Evolutionary conservation across 306 rosid genomes (phyloP).

Genomic region (Fragaria ananassa): DNA sequence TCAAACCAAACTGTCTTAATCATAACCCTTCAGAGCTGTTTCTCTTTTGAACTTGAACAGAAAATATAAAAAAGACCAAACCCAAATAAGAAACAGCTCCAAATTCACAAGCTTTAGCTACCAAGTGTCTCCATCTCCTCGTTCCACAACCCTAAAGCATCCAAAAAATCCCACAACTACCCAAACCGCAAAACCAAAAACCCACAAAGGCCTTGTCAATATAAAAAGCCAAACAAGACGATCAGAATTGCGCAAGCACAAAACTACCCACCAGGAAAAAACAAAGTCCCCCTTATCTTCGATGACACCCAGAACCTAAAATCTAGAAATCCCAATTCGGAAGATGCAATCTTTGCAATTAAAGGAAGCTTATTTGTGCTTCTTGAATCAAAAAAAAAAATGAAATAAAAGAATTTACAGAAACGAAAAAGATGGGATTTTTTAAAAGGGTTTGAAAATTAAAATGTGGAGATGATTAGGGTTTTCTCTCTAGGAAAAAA

Average conservation of each 20-base stretch:
- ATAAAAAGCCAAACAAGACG: slow-evolving; percentile 16
- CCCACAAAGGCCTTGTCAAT: slow-evolving; percentile 18
- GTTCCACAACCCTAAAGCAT: slow-evolving; percentile 31
- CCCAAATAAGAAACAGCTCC: slow-evolving; percentile 45
- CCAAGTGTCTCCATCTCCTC: slow-evolving; percentile 50
- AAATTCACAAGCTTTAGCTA: slow-evolving; percentile 32
- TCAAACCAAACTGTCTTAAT: slow-evolving; percentile 52
- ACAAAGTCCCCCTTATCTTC: slow-evolving; percentile 21
- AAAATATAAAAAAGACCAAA: background rate
- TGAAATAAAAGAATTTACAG: slow-evolving; percentile 20
- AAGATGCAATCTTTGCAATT: slow-evolving; percentile 4
- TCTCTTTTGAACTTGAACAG: slow-evolving; percentile 34
- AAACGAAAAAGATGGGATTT: slow-evolving; percentile 5
- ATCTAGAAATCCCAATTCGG: slow-evolving; percentile 8
- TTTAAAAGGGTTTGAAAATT: slow-evolving; percentile 18
- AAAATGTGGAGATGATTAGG: slow-evolving; percentile 23
- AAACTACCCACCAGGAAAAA: slow-evolving; percentile 20
- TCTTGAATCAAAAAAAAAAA: slow-evolving; percentile 4
- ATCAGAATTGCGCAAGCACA: slow-evolving; percentile 15
- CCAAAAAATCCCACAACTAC: slow-evolving; percentile 40
- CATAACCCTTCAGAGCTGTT: slow-evolving; percentile 57
- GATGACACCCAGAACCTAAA: slow-evolving; percentile 30
- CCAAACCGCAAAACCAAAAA: slow-evolving; percentile 21
- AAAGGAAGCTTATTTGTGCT: background rate
- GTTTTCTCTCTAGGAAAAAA: slow-evolving; percentile 24